Percentiles rank a stretch among this genome's conserved stretches.
Conservation (phyloP, 129 eudicot genomes). For the Sambucus nigra region DNA sequence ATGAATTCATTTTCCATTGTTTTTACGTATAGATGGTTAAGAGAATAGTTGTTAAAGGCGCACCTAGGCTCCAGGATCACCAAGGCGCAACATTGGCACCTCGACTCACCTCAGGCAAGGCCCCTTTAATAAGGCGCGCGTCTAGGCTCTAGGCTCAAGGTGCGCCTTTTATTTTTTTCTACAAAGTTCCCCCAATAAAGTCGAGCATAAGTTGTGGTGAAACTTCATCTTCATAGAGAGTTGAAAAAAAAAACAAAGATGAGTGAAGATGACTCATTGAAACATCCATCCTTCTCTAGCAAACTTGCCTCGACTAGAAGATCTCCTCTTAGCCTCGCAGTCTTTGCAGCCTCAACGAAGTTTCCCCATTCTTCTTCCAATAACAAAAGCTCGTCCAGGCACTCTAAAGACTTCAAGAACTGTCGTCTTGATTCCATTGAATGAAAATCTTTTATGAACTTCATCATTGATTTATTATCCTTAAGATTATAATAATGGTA, state of each 20-base stretch:
- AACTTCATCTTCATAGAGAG: too few species aligned
- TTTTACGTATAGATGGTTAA: too few species aligned
- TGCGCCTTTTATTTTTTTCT: too few species aligned
- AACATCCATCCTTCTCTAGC: constrained; percentile 36
- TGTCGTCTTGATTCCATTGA: constrained; percentile 41
- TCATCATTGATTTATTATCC: constrained; percentile 45
- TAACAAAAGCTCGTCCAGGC: constrained; percentile 52
- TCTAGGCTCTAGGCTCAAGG: too few species aligned
- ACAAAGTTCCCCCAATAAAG: too few species aligned
- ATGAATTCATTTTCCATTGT: too few species aligned
- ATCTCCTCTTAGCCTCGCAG: constrained; percentile 48
- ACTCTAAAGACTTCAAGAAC: constrained; percentile 35
- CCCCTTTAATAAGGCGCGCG: too few species aligned
- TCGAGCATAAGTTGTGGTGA: too few species aligned
- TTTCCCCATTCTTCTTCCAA: constrained; percentile 64
- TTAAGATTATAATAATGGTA: constrained; percentile 22
- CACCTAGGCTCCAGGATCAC: too few species aligned
- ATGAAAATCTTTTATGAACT: constrained; percentile 42
- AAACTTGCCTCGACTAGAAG: constrained; percentile 47
- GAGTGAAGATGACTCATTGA: constrained; percentile 22
- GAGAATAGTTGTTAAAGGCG: too few species aligned
- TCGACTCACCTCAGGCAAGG: too few species aligned
- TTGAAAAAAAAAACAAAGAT: constrained; percentile 24
- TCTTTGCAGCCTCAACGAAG: constrained; percentile 52
- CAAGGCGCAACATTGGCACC: too few species aligned